Evolutionary conservation across 1,284 basidiomycete genomes (phyloP).

Genomic region (Xerocomus nothofagi): DNA sequence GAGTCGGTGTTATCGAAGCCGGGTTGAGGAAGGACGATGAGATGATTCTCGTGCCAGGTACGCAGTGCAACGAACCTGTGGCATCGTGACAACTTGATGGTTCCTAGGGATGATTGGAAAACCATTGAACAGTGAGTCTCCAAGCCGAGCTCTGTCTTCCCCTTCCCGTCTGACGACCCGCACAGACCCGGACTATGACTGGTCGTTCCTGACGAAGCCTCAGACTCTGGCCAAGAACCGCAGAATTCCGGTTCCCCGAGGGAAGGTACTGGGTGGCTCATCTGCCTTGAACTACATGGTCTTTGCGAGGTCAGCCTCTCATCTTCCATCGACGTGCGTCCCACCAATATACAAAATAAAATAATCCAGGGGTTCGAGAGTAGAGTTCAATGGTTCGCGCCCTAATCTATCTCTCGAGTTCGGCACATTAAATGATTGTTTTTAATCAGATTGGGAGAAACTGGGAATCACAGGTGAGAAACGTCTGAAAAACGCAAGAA

Average conservation of each 20-base stretch:
- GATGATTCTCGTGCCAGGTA: constrained; percentile 15
- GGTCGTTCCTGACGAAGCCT: constrained; percentile 16
- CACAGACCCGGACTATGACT: constrained; percentile 21
- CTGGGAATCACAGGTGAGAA: constrained; percentile 19
- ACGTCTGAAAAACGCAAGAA: neutral
- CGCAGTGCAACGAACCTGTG: neutral
- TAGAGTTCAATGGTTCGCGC: constrained; percentile 14
- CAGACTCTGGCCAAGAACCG: constrained; percentile 9
- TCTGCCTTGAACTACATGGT: constrained; percentile 20
- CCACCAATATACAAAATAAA: neutral
- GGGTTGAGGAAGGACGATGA: constrained; percentile 20
- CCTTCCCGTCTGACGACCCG: neutral
- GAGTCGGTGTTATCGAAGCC: constrained; percentile 20
- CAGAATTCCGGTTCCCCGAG: constrained; percentile 7
- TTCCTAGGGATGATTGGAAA: constrained; percentile 17
- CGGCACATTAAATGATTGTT: neutral
- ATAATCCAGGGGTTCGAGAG: constrained; percentile 13
- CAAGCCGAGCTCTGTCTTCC: neutral
- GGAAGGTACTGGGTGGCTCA: constrained; percentile 13
- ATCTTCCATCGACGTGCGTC: neutral
- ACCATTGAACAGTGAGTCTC: constrained; percentile 10
- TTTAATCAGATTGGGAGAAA: constrained; percentile 17
- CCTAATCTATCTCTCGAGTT: neutral
- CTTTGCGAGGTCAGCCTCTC: constrained; percentile 4
- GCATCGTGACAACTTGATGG: neutral